These are phyloP conservation scores for Sphaerulina populicola DNA, from an alignment of 2,329 filamentous ascomycete genomes.

Conservation along the genomic window DNA sequence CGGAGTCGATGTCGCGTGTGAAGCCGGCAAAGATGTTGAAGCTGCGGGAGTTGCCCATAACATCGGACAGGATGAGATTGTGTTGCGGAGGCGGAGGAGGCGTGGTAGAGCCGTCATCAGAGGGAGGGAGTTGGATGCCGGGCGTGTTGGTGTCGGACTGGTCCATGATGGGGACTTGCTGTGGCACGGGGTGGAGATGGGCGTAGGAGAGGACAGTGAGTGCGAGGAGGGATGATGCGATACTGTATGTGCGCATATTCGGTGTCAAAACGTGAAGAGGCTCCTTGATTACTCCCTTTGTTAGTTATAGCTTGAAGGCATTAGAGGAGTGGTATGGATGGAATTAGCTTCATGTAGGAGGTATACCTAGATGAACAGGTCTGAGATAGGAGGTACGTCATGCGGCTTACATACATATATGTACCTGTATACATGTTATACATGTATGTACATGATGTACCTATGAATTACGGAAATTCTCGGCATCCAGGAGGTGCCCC, in stretches of 20 bases:
- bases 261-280: not conserved
- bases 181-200: slow-evolving; percentile 6
- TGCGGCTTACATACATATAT: no score
- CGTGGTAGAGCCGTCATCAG: slow-evolving; percentile 1
- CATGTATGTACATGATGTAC: no score
- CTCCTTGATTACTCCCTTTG: no score
- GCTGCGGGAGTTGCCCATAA: slow-evolving; percentile 67
- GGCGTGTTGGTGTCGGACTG: slow-evolving; percentile 8
- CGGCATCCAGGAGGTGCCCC: no score
- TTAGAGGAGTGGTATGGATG: no score
- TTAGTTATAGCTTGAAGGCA: no score
- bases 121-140: slow-evolving; percentile 23
- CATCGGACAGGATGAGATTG: slow-evolving; percentile 67
- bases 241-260: slow-evolving; percentile 1
- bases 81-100: slow-evolving; percentile 14
- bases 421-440: no score
- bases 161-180: slow-evolving; percentile 23
- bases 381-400: no score
- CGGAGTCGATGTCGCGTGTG: slow-evolving; percentile 63
- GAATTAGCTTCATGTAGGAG: no score
- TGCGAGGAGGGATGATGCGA: slow-evolving; percentile 14
- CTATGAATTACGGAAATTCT: no score
- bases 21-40: slow-evolving; percentile 81
- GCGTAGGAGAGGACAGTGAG: slow-evolving; percentile 10
- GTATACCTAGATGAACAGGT: not conserved